These are phyloP conservation scores for Cephalotrichum gorgonifer DNA, from an alignment of 2,329 filamentous ascomycete genomes.

Conservation along the genomic window DNA sequence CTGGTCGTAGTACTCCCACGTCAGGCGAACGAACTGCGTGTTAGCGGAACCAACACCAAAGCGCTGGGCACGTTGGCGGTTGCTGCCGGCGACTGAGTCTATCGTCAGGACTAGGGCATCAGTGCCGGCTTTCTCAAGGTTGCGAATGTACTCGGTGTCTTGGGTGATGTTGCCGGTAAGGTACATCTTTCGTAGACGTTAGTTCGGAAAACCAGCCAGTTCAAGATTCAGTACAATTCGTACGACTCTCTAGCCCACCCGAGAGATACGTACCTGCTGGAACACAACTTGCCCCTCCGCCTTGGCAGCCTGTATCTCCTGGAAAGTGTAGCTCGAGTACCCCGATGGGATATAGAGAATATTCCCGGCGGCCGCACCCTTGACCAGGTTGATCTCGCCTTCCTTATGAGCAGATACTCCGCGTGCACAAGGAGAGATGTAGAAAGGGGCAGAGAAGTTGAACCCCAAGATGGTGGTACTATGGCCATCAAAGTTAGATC, in stretches of 20 bases:
- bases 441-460: constrained; percentile 44
- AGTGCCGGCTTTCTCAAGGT: constrained; percentile 20
- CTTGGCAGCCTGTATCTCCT: constrained; percentile 26
- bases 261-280: constrained; percentile 17
- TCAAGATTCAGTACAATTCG: not conserved
- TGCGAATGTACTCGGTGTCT: constrained; percentile 19
- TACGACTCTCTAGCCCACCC: not conserved
- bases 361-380: constrained; percentile 33
- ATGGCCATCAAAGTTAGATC: constrained; percentile 3
- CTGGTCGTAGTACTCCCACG: constrained; percentile 26
- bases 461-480: constrained; percentile 40
- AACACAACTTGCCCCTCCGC: constrained; percentile 25
- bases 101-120: constrained; percentile 26
- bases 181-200: no score
- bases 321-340: constrained; percentile 21
- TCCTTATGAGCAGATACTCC: constrained; percentile 32
- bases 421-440: constrained; percentile 38
- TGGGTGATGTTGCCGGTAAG: constrained; percentile 21
- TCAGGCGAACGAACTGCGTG: constrained; percentile 7
- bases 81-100: constrained; percentile 22
- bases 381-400: constrained; percentile 38
- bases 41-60: constrained; percentile 25
- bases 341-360: constrained; percentile 38
- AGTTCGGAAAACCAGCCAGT: constrained; percentile 5
- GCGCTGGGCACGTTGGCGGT: constrained; percentile 25